Conservation (phyloP, 1,139 yeast species). For the Chernovozyma aurita region DNA sequence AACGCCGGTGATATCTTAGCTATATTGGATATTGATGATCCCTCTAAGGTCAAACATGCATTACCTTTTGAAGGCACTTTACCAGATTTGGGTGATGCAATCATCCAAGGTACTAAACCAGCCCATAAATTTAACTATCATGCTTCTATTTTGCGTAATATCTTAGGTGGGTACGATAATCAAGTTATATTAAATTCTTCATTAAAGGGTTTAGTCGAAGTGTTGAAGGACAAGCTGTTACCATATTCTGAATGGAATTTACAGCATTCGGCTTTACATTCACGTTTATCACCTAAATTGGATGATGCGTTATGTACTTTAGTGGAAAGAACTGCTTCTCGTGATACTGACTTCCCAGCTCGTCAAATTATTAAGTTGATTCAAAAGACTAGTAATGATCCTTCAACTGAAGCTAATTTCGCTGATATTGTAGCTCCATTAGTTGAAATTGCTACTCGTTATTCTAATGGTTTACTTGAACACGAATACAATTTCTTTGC, state of each 20-base stretch:
- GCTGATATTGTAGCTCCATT: conserved; percentile 67
- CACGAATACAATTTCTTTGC: conserved; percentile 82
- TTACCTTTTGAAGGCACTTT: conserved; percentile 91
- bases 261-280: conserved; percentile 84
- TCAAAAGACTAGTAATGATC: conserved; percentile 49
- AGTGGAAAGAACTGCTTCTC: conserved; percentile 62
- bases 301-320: conserved; percentile 63
- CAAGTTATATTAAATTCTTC: conserved; percentile 89
- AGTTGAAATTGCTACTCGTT: conserved; percentile 63
- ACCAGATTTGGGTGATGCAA: conserved; percentile 84
- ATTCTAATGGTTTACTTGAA: conserved; percentile 69
- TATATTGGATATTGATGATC: conserved; percentile 90
- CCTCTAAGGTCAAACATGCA: conserved; percentile 96
- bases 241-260: conserved; percentile 93
- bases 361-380: conserved; percentile 66
- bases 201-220: conserved; percentile 64
- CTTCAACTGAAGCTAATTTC: conserved; percentile 48
- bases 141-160: conserved; percentile 63
- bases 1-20: conserved; percentile 97
- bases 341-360: conserved; percentile 89
- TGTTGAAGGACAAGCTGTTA: conserved; percentile 71
- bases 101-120: conserved; percentile 77
- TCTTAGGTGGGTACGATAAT: conserved; percentile 87
- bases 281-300: conserved; percentile 77
- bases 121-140: conserved; percentile 65